Base-by-base conservation (phyloP, 2,329 filamentous ascomycete genomes). In the Fusarium scirpi region DNA sequence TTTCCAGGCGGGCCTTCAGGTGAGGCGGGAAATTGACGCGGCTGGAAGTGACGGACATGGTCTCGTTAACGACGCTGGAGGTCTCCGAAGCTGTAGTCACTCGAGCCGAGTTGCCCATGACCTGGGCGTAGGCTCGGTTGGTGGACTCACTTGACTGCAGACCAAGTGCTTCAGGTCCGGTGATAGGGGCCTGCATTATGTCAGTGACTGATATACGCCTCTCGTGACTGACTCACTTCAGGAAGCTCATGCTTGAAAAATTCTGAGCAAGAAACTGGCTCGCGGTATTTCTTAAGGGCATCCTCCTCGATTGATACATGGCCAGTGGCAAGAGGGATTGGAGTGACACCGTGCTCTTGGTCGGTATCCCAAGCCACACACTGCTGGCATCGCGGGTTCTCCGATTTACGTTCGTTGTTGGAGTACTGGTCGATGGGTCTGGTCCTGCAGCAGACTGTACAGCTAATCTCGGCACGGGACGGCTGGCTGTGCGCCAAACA, bases 341-440 rank as follows among this genome's bases (percentile, higher is more conserved):
- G 79, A 1, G 68, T 72, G 5, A 81, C 76, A 1, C 66, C 69
- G 1, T 77, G 77, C 34, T 82, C 81, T 41, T 81, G 80, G 2
- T 80, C 78, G 0, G 59, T 11, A 16, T 64, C 72, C 81, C 81
- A 83, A 6, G 77, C 79, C 12, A 71, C 74, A 55, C 81, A 83
- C 57, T 72, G 67, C 43, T 63, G 72, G 65, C 81, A 83, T 38
- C 70, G 69, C 81, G 70, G 70, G 6, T 77, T 73, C 2, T 76
- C 78, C 7, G 63, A 69, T 24, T 32, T 69, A 75, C 11, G 65
- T 70, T 30, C 53, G 72, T 57, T 78, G 76, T 52, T 74, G 79
- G 46, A 67, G 38, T 80, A 83, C 1, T 77, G 52, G 1, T 76
- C 66, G 4, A 73, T 48, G 1, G 74, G 63, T 47, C 78, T 78